Conservation (phyloP, 768 basidiomycete species). For the Podaxis sp. region DNA sequence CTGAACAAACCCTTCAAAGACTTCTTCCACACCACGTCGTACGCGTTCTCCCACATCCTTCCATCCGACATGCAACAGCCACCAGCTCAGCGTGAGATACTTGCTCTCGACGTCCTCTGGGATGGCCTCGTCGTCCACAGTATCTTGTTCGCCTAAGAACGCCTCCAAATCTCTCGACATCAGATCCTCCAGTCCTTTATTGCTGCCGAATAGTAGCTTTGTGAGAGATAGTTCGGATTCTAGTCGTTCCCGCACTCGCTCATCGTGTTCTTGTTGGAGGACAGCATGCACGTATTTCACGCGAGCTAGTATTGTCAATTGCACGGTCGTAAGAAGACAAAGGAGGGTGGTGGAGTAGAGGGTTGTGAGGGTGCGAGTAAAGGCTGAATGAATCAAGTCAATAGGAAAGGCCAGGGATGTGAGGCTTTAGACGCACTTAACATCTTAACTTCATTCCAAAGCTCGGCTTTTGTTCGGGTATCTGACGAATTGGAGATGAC, state of each 20-base stretch:
- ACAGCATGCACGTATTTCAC: slow-evolving; percentile 76
- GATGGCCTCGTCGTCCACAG: slow-evolving; percentile 23
- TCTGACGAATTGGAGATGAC: slow-evolving; percentile 28
- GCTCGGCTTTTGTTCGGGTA: slow-evolving; percentile 65
- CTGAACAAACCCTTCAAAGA: slow-evolving; percentile 72
- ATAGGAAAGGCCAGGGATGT: neutral
- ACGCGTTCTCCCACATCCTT: slow-evolving; percentile 22
- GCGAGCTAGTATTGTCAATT: slow-evolving; percentile 83
- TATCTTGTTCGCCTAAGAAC: slow-evolving; percentile 18
- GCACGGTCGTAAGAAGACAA: slow-evolving; percentile 80
- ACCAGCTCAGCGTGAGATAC: slow-evolving; percentile 21
- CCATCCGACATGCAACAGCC: slow-evolving; percentile 21
- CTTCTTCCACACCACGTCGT: slow-evolving; percentile 33
- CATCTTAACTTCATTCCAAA: slow-evolving; percentile 94
- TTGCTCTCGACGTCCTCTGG: slow-evolving; percentile 63
- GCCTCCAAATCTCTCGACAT: slow-evolving; percentile 21
- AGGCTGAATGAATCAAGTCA: slow-evolving; percentile 44
- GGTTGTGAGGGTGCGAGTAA: slow-evolving; percentile 84
- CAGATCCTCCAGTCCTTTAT: slow-evolving; percentile 23
- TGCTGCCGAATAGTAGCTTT: slow-evolving; percentile 33
- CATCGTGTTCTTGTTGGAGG: slow-evolving; percentile 56
- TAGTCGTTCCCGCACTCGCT: slow-evolving; percentile 45
- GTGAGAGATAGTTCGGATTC: slow-evolving; percentile 38
- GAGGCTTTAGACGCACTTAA: slow-evolving; percentile 52
- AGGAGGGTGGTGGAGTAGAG: slow-evolving; percentile 86